A percentile compares a stretch with the other conserved stretches of the same genome.
Evolutionary conservation across 345 rosid species (phyloP).

Genomic region (Populus deltoides): DNA sequence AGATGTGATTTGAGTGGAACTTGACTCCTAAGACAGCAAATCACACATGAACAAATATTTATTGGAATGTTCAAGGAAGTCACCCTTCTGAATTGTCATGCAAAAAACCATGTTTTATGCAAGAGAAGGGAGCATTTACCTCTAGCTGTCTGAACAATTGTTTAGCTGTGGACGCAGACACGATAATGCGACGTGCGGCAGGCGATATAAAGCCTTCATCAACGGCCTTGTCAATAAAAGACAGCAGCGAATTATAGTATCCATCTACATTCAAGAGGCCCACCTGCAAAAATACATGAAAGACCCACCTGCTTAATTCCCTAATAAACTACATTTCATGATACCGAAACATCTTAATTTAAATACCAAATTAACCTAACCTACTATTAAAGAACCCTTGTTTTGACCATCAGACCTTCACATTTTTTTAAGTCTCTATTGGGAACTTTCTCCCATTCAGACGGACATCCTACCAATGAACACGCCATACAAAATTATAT

Average conservation of each 20-base stretch:
- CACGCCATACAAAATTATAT: conserved; percentile 8
- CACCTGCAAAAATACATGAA: conserved; percentile 45
- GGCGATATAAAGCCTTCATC: conserved; percentile 95
- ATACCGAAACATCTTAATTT: background rate
- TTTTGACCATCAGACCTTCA: conserved; percentile 23
- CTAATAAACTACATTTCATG: background rate
- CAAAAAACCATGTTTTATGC: background rate
- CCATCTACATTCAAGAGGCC: conserved; percentile 96
- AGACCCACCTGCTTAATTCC: conserved; percentile 1
- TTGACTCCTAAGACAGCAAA: background rate
- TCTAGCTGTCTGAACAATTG: conserved; percentile 79
- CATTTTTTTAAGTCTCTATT: background rate
- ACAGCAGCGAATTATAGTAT: conserved; percentile 75
- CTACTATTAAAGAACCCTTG: background rate
- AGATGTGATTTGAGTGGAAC: background rate
- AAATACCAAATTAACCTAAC: background rate
- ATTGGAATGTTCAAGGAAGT: background rate
- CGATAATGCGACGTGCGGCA: conserved; percentile 72
- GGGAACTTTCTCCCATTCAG: conserved; percentile 25
- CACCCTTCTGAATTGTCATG: background rate
- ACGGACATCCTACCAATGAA: conserved; percentile 17
- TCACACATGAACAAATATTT: background rate
- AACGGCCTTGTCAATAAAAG: conserved; percentile 84
- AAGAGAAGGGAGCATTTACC: conserved; percentile 32
- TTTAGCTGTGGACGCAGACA: conserved; percentile 82